Evolutionary conservation across 1,139 yeast genomes (phyloP).

Genomic region (Candida sanyaensis): DNA sequence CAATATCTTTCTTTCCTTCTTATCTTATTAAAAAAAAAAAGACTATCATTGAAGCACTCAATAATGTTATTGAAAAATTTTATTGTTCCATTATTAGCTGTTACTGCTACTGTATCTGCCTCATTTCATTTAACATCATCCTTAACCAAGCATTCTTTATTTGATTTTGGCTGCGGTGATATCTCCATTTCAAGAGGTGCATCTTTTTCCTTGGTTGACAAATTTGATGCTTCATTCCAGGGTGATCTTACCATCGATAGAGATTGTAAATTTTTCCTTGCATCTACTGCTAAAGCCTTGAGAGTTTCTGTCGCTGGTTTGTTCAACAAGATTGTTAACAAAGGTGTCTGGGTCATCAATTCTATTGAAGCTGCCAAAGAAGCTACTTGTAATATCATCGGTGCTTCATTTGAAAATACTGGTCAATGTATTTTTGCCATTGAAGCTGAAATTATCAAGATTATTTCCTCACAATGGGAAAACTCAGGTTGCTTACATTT

Average conservation of each 20-base stretch:
- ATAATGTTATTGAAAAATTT: conserved; percentile 5
- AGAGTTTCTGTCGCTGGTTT: conserved; percentile 2
- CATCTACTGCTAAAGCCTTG: conserved; percentile 5
- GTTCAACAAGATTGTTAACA: conserved; percentile 3
- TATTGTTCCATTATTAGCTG: conserved; percentile 5
- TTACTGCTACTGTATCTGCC: conserved; percentile 4
- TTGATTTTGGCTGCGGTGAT: conserved; percentile 5
- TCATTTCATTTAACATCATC: conserved; percentile 2
- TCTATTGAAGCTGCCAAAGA: background rate
- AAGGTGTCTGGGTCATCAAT: conserved; percentile 2
- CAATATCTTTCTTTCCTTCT: background rate
- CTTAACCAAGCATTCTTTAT: conserved; percentile 3
- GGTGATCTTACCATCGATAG: conserved; percentile 3
- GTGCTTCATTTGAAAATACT: conserved; percentile 2
- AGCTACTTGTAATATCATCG: conserved; percentile 4
- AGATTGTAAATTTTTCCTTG: conserved; percentile 4
- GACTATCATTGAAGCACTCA: background rate
- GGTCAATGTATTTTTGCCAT: conserved; percentile 4
- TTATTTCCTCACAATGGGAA: background rate
- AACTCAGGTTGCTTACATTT: conserved; percentile 4
- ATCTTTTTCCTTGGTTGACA: conserved; percentile 2
- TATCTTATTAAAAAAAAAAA: background rate
- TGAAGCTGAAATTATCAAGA: background rate
- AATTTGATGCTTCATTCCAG: conserved; percentile 2
- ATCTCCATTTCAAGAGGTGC: conserved; percentile 5